Percentiles rank a stretch among this genome's conserved stretches.
These are phyloP conservation scores for Ogataea angusta DNA, from an alignment of 805 yeast species.

Conservation along the genomic window DNA sequence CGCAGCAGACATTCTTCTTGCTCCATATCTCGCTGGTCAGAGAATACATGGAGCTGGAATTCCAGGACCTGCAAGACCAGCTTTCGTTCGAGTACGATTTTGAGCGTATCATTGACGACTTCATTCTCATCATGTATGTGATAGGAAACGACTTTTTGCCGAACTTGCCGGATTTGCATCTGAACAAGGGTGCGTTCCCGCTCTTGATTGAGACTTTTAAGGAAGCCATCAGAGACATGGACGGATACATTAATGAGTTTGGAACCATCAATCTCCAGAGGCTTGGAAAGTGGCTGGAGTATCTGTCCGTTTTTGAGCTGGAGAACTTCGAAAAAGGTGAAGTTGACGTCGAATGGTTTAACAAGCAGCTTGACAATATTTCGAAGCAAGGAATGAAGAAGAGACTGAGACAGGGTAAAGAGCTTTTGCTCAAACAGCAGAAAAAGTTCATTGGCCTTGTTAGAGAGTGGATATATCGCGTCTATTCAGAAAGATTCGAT, in stretches of 20 bases:
- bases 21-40: conserved; percentile 84
- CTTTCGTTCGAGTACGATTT: conserved; percentile 72
- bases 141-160: conserved; percentile 98
- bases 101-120: conserved; percentile 89
- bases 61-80: conserved; percentile 61
- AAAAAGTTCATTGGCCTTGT: conserved; percentile 63
- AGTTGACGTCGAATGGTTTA: conserved; percentile 89
- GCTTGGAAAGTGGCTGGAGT: conserved; percentile 70
- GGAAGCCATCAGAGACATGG: conserved; percentile 64
- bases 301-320: conserved; percentile 74
- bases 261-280: conserved; percentile 79
- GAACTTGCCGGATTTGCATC: conserved; percentile 86
- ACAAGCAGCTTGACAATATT: conserved; percentile 75
- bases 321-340: conserved; percentile 82
- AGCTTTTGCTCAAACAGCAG: conserved; percentile 67
- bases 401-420: conserved; percentile 62
- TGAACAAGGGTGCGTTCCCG: conserved; percentile 97
- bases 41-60: conserved; percentile 88
- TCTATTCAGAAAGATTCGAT: conserved; percentile 33
- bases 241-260: conserved; percentile 79
- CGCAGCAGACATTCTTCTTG: conserved; percentile 76
- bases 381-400: conserved; percentile 69
- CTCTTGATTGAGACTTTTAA: conserved; percentile 84
- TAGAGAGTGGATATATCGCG: conserved; percentile 44
- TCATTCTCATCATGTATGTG: conserved; percentile 85